These are phyloP conservation scores for Gracilaria gracilis DNA, from an alignment of 23 red algal genomes.

Conservation along the genomic window DNA sequence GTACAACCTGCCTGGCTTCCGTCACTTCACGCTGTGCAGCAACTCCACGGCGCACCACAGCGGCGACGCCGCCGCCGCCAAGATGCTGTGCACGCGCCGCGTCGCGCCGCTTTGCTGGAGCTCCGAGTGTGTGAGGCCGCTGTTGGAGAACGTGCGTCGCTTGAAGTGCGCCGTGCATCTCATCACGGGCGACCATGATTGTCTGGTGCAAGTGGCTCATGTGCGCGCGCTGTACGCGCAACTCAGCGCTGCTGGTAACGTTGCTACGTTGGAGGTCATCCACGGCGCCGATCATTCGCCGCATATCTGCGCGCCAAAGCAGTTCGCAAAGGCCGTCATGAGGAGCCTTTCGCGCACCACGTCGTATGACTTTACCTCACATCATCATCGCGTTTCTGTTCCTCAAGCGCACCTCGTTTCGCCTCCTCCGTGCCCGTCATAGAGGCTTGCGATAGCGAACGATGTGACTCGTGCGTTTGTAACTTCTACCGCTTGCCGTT, in stretches of 20 bases:
- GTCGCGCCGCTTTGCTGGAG: not conserved
- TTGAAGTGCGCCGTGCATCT: constrained; percentile 35
- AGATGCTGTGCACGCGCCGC: constrained; percentile 21
- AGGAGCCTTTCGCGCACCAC: not conserved
- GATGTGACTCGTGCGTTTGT: no score
- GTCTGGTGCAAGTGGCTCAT: constrained; percentile 13
- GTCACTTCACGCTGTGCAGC: constrained; percentile 18
- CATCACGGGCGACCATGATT: constrained; percentile 39
- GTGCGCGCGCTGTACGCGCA: constrained; percentile 27
- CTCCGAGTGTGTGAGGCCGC: constrained; percentile 40
- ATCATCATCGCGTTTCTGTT: not conserved
- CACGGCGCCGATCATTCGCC: constrained; percentile 51
- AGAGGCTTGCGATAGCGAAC: no score
- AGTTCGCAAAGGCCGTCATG: constrained; percentile 39
- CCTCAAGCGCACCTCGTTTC: no score
- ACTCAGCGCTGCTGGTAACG: constrained; percentile 10
- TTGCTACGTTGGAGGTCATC: constrained; percentile 20
- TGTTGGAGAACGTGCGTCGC: constrained; percentile 28
- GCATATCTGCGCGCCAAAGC: constrained; percentile 32
- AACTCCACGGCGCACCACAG: constrained; percentile 19
- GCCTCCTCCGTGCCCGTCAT: no score
- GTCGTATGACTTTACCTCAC: not conserved
- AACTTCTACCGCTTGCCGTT: no score
- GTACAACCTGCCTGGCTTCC: constrained; percentile 53
- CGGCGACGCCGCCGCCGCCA: constrained; percentile 51